Evolutionary conservation across 805 yeast genomes (phyloP), one percentile per base, ranked within the genome.

Genomic region (Lachancea nothofagi): DNA sequence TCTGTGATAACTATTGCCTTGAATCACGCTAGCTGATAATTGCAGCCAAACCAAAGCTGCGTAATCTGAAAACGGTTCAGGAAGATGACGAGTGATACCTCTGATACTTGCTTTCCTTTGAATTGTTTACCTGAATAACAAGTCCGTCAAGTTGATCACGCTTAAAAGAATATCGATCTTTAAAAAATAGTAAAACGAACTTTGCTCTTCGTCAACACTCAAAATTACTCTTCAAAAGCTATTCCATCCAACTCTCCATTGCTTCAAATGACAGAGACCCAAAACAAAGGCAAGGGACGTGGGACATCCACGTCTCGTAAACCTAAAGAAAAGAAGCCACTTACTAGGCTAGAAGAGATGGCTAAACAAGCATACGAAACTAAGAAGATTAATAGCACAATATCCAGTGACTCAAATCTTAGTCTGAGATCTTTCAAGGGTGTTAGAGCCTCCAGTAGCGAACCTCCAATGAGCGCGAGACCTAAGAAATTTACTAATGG

Each of bases 351-450:
- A 24, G 49, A 56, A 38, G 55, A 57, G 34, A 44, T 58, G 43
- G 54, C 56, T 3, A 45, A 52, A 29, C 45, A 48, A 34, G 59
- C 61, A 2, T 55, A 50, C 29, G 44, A 47, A 29, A 47, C 45
- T 29, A 50, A 51, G 33, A 51, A 54, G 45, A 41, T 47, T n/a
- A 58, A 71, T 57, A 41, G 67, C 61, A 53, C 64, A 49, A 62
- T 72, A 54, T 63, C 65, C 51, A 45, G 74, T 59, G 52, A 63
- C 49, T 57, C 67, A 54, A 35, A 55, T 26, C 49, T 67, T 47
- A 44, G 72, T 56, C 46, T 74, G 62, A 45, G 57, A 41, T 58
- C 64, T 14, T 66, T 66, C 45, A 61, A 59, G 36, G 66, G 61
- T 45, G 43, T 57, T 41, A 49, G 50, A 49, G 55, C 42, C 17